These are phyloP conservation scores for Wallacemonas rigidus DNA, from an alignment of 208 protist genomes.

Conservation along the genomic window DNA sequence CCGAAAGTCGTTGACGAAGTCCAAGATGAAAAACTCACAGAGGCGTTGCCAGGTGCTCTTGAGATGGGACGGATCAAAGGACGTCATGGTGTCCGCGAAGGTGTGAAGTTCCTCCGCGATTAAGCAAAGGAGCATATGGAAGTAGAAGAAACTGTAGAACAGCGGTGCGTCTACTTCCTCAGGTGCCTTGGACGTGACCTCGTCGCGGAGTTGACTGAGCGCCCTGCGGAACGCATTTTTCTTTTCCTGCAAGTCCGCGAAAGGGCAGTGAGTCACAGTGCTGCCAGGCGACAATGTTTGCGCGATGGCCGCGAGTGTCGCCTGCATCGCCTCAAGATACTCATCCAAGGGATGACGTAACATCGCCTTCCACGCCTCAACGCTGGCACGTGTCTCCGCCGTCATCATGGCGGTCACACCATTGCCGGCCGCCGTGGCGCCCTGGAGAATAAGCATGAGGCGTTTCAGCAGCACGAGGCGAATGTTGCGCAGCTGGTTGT, in stretches of 20 bases:
- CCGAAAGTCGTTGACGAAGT: slow-evolving; percentile 47
- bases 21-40: slow-evolving; percentile 51
- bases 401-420: slow-evolving; percentile 30
- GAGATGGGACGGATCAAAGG: slow-evolving; percentile 39
- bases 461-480: slow-evolving; percentile 39
- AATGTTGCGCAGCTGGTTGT: slow-evolving; percentile 45
- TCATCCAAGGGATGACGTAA: slow-evolving; percentile 32
- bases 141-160: slow-evolving; percentile 53
- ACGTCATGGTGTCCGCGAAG: slow-evolving; percentile 46
- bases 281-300: slow-evolving; percentile 27
- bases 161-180: slow-evolving; percentile 29
- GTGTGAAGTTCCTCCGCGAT: slow-evolving; percentile 54
- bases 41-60: slow-evolving; percentile 36
- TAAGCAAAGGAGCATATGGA: slow-evolving; percentile 56
- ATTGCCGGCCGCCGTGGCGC: slow-evolving; percentile 29
- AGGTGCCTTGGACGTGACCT: slow-evolving; percentile 11
- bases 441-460: slow-evolving; percentile 46
- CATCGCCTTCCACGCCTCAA: slow-evolving; percentile 26
- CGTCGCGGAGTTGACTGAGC: slow-evolving; percentile 16
- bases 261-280: slow-evolving; percentile 28
- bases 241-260: slow-evolving; percentile 35
- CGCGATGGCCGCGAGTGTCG: slow-evolving; percentile 28
- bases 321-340: slow-evolving; percentile 36
- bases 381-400: slow-evolving; percentile 21
- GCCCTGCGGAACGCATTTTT: slow-evolving; percentile 36